Evolutionary conservation across 768 basidiomycete species (phyloP), one percentile per base, ranked within the genome.

Genomic region (Phaeotremella skinneri): DNA sequence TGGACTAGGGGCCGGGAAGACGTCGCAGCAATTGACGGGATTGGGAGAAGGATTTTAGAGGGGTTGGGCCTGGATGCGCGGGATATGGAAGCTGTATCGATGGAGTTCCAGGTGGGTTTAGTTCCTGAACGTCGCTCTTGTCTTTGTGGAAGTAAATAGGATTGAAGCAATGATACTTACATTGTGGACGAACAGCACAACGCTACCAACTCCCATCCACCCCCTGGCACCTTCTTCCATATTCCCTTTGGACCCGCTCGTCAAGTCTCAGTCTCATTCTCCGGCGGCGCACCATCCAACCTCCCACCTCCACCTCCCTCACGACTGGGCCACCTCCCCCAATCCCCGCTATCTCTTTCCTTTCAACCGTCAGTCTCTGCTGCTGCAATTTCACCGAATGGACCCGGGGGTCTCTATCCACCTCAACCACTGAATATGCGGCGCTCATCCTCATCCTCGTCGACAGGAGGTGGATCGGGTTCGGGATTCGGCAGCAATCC

Each of bases 1-100:
- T 97, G 92, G 92, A 88, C 87, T 43, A 80, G 92, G 59, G 82
- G 81, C 65, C 89, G 89, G 78, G 89, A 91, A 42, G 89, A 94
- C 64, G 85, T 91, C 0, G 88, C 90, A 74, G 83, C 82, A 76
- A 77, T 94, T 61, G 94, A 96, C 75, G 82, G 81, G 20, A 88
- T 94, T 59, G 92, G 90, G 27, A 87, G 85, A 80, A 85, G 85
- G 74, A 79, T 94, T 41, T 84, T 90, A 57, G 89, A 89, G 76
- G 74, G 89, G 21, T 81, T 96, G 71, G 90, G 90, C 66, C 79
- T 94, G 23, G 87, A 87, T 16, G 58, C 58, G 14, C 55, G 55
- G 5, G 89, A 93, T 74, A 83, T 85, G 31, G 89, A 91, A 71
- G 83, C 84, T 39, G 88, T 93, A 62, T 88, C 89, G 7, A 82